Base-by-base conservation (phyloP, 768 basidiomycete species). In the Mycena pura region DNA sequence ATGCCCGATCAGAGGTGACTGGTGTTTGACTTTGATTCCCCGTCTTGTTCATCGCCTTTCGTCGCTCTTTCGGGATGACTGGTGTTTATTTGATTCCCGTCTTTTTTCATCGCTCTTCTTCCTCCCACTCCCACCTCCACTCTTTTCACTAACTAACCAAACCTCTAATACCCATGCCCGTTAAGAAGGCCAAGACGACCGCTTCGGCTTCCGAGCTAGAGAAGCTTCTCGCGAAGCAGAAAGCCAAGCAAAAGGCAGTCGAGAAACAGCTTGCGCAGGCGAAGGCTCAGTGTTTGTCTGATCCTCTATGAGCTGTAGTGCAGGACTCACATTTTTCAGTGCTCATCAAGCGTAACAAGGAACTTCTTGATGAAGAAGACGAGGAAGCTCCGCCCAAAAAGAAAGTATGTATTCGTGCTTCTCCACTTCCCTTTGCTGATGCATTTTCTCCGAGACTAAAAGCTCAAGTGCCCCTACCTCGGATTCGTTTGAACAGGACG, bases 141-240 rank as follows among this genome's bases (percentile, higher is more conserved):
- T 25, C 21, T 43, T 41, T 6, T 8, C 7, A 5, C 38, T 6
- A 29, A 53, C 32, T 13, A 1, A 27, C 51, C n/a, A 52, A 36
- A 25, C 6, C 27, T 13, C n/a, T 28, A n/a, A 9, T n/a, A 5
- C 13, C 24, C 17, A 52, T 21, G 7, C 19, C 31, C 22, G 27
- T 27, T 9, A 17, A 9, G 9, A 36, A 36, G 17, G 7, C 47
- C 29, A 36, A 39, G 21, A 17, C 10, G 15, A 28, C 9, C 10
- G 17, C 34, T 36, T 36, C 34, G 9, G 17, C 9, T 9, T 53
- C 52, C 10, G 27, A 53, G 19, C 31, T 53, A 3, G 28, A 53
- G 17, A 53, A 43, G 11, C 40, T 53, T 21, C 41, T 53, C 11
- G 39, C 52, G 28, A 43, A 31, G 21, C 52, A 53, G 41, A 53